A percentile compares a stretch with the other conserved stretches of the same genome.
Evolutionary conservation across 495 filamentous ascomycete genomes (phyloP).

Genomic region (Oleoguttula mirabilis): DNA sequence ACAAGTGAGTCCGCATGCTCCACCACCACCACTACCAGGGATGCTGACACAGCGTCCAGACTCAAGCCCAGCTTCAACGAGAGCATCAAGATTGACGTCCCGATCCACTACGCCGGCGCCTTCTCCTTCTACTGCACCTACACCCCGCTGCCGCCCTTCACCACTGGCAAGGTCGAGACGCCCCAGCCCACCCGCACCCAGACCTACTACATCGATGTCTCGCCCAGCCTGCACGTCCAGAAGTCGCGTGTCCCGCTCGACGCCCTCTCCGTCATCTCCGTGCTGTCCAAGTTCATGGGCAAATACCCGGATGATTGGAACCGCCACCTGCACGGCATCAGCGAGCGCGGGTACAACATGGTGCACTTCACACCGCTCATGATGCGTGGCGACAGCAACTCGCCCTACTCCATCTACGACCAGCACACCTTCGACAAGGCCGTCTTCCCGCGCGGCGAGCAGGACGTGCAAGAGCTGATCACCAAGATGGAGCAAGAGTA

Average conservation of each 20-base stretch:
- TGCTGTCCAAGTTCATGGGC: slow-evolving; percentile 97
- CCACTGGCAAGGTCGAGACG: slow-evolving; percentile 38
- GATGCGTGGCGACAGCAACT: slow-evolving; percentile 78
- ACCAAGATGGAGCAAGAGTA: slow-evolving; percentile 73
- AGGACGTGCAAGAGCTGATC: slow-evolving; percentile 66
- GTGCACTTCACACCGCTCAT: slow-evolving; percentile 95
- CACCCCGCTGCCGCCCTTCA: slow-evolving; percentile 69
- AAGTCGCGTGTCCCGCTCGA: slow-evolving; percentile 61
- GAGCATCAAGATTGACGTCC: slow-evolving; percentile 75
- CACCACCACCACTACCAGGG: background rate
- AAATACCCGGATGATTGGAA: slow-evolving; percentile 82
- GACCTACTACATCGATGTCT: slow-evolving; percentile 84
- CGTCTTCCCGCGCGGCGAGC: slow-evolving; percentile 75
- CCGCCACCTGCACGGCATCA: slow-evolving; percentile 73
- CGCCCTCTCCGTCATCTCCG: slow-evolving; percentile 83
- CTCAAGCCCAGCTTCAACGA: slow-evolving; percentile 86
- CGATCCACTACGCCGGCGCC: slow-evolving; percentile 70
- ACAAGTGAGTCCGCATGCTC: slow-evolving; percentile 66
- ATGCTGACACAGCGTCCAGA: slow-evolving; percentile 34
- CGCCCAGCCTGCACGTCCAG: slow-evolving; percentile 64
- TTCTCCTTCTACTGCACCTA: slow-evolving; percentile 96
- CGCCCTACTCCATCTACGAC: slow-evolving; percentile 92
- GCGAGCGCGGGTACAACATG: slow-evolving; percentile 91
- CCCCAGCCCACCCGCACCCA: slow-evolving; percentile 53
- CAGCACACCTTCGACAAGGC: slow-evolving; percentile 75